Base-by-base conservation (phyloP, 441 rosid species). In the Gossypium schwendimanii region DNA sequence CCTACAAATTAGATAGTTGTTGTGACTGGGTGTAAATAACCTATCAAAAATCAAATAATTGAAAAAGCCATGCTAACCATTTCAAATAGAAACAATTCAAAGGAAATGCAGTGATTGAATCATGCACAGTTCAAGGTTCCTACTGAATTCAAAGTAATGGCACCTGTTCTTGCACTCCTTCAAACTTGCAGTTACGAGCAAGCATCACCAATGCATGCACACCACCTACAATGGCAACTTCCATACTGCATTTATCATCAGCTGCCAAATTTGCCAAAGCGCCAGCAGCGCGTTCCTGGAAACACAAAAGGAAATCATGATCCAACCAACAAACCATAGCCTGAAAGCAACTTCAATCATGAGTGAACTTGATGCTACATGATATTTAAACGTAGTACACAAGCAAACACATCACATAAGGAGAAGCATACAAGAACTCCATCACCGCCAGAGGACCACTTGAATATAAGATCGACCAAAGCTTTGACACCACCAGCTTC, bases 151-250 rank as follows among this genome's bases (percentile, higher is more conserved):
- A n/a, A 44, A 71, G 58, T n/a, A 59, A 61, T 2, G n/a, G 11
- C 26, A 89, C 98, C 97, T 94, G 98, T 81, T 94, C 98, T 77
- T 94, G 98, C 76, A 92, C 98, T 78, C 97, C 98, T 68, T 94
- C 97, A 65, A 81, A 87, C 82, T 90, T 92, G 97, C 97, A 90
- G 77, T 75, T 84, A 18, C 97, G 87, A 77, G 98, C 98, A 84
- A 94, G 91, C 94, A 86, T 92, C 78, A 94, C 98, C 71, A 94
- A 83, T 57, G 97, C 98, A 63, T 91, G 94, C 26, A 94, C 97
- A 36, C 98, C 98, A 74, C 98, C 98, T 18, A 90, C 96, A 60
- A 69, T 57, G 21, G 98, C 96, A 6, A 94, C 98, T 76, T 88
- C 96, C 88, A 88, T 89, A 83, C 98, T 94, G 74, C 97, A 94